Evolutionary conservation across 192 early-diverging fungal species (phyloP), one percentile per base, ranked within the genome.

Genomic region (Obelidium mucronatum): DNA sequence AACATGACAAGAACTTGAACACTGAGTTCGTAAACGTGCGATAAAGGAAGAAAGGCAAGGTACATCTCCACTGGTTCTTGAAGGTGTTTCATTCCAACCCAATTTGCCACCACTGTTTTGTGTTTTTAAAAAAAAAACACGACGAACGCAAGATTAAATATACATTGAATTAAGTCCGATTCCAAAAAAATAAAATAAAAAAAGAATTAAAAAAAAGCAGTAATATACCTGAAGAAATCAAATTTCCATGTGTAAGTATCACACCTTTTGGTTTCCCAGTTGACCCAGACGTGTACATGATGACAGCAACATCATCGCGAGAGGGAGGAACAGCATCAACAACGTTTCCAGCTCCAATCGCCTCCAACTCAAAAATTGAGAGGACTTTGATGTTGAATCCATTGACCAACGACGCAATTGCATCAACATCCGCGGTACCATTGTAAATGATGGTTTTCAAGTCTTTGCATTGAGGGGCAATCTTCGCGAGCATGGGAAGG

Each of bases 251-350:
- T 53, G 89, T 88, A 8, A 98, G 79, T 67, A 94, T 77, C 28
- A 95, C 96, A 70, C 97, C 97, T 30, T 66, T 66, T 17, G 64
- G 64, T 80, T 67, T 88, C 26, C 96, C 95, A 5, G 95, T 98
- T 19, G 90, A 91, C 44, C 96, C 85, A 42, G 79, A 83, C 15
- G 92, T 92, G 73, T 93, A 97, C 94, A 97, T 95, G 68, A 97
- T 93, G 71, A 91, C 86, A 40, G 74, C 73, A 35, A 77, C 81
- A 77, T 94, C 93, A 66, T 92, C 90, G 19, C 86, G 71, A 28
- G 79, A 81, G 22, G 95, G 94, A 26, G 88, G 85, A 28, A 28
- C 65, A 70, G 34, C 89, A 82, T 35, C 30, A 40, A n/a, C 79
- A 77, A 51, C 90, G 92, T 68, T 90, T 40, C 36, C 76, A 77